phyloP scores from a whole-genome alignment of 192 early-diverging fungal species.

The Nowakowskiella sp. region DNA sequence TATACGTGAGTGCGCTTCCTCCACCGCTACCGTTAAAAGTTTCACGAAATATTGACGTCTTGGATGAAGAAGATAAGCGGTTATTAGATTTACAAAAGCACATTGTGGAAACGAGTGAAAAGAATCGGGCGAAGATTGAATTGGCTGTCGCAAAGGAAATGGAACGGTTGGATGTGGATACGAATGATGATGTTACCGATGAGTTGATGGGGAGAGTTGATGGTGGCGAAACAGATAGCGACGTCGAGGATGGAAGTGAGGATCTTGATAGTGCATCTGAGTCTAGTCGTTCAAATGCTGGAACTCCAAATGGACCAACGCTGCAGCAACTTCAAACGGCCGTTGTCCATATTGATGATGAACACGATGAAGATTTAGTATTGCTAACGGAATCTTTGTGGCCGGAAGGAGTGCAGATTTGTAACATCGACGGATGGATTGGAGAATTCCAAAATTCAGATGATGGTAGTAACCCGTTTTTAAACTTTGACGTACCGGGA shows the following conservation, averaged over 20 bases:
- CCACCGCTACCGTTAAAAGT: constrained; percentile 62
- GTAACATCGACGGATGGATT: constrained; percentile 39
- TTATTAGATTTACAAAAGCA: constrained; percentile 60
- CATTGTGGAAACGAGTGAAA: constrained; percentile 58
- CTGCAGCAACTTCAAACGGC: constrained; percentile 27
- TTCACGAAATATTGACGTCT: constrained; percentile 60
- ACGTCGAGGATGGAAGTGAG: constrained; percentile 8
- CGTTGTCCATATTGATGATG: constrained; percentile 74
- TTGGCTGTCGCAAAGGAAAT: constrained; percentile 16
- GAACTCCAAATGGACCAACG: constrained; percentile 22
- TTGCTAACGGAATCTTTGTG: constrained; percentile 40
- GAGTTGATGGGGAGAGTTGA: neutral
- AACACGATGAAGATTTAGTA: constrained; percentile 65
- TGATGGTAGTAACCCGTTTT: constrained; percentile 1
- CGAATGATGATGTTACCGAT: neutral
- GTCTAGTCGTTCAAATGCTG: constrained; percentile 25
- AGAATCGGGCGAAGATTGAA: constrained; percentile 57
- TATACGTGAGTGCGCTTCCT: constrained; percentile 62
- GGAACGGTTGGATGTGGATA: no score
- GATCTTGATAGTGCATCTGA: constrained; percentile 25
- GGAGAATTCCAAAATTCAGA: neutral
- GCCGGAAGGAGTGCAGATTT: constrained; percentile 54
- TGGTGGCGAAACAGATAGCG: neutral
- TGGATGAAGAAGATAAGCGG: constrained; percentile 63
- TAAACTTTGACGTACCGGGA: constrained; percentile 4